These are phyloP conservation scores for Elaphomyces granulatus DNA, from an alignment of 495 filamentous ascomycete genomes.

Conservation along the genomic window DNA sequence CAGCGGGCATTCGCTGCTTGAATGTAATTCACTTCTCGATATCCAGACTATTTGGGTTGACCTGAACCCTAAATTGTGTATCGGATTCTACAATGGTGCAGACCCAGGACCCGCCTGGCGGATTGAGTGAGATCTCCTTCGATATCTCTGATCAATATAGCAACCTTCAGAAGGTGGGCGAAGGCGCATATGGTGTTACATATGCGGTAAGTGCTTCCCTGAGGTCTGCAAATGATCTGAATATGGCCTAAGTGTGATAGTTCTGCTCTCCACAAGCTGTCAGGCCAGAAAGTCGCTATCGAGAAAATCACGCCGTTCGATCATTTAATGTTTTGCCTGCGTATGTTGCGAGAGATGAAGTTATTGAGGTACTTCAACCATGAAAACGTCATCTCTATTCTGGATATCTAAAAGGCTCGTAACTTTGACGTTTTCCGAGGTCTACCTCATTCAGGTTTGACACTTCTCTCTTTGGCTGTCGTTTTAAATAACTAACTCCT, in stretches of 20 bases:
- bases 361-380: slow-evolving; percentile 98
- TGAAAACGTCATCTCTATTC: slow-evolving; percentile 98
- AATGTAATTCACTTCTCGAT: too few species aligned
- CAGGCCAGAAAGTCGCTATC: slow-evolving; percentile 96
- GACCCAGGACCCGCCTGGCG: slow-evolving; percentile 23
- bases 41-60: too few species aligned
- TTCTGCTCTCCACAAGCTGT: slow-evolving; percentile 96
- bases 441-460: slow-evolving; percentile 90
- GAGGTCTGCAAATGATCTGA: not conserved
- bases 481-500: slow-evolving; percentile 4
- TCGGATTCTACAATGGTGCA: too few species aligned
- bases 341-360: slow-evolving; percentile 99
- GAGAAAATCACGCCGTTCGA: slow-evolving; percentile 99
- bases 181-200: slow-evolving; percentile 97
- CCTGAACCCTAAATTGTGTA: too few species aligned
- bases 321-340: slow-evolving; percentile 97
- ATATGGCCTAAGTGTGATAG: slow-evolving; percentile 31
- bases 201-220: slow-evolving; percentile 60
- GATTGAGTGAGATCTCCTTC: slow-evolving; percentile 96
- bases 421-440: slow-evolving; percentile 97
- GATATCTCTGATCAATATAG: slow-evolving; percentile 99
- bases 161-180: slow-evolving; percentile 97
- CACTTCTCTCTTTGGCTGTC: not conserved
- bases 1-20: too few species aligned
- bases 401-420: slow-evolving; percentile 96